Base-by-base conservation (phyloP, 2,329 filamentous ascomycete genomes). In the Fusarium hostae region DNA sequence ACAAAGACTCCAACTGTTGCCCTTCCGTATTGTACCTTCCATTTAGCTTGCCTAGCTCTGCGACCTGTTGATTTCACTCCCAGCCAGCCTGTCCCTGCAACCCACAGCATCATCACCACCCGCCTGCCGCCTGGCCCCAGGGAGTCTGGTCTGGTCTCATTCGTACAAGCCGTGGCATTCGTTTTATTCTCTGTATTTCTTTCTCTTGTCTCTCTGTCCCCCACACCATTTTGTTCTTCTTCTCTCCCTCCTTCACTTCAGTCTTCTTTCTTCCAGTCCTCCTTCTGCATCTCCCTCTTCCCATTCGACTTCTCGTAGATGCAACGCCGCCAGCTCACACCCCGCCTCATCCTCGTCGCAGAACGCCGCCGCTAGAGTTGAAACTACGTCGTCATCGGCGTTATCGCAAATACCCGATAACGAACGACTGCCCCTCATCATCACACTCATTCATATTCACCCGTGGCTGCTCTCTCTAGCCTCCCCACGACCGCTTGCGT, bases 351-450 rank as follows among this genome's bases (percentile, higher is more conserved):
- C 24, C 63, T 54, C 47, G 43, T 66, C 61, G 62, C 64, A 67
- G 67, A 66, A 68, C 68, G 71, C 66, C 61, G 68, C 66, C 71
- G 69, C 75, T 73, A 73, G 61, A 73, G 64, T 59, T 64, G 47
- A 73, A 63, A 62, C 70, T 66, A 73, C 74, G 70, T 75, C 73
- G 71, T 74, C 75, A 72, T 77, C 63, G 70, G 75, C 72, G 73
- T 75, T 76, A 75, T 76, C 75, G 73, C 73, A 72, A 35, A 64
- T 65, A 68, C 54, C 73, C 70, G 75, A 76, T 73, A 76, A 75
- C 73, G 66, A 75, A 72, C 63, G 58, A 75, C 52, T 69, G 67
- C 75, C 75, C 74, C 76, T 75, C 74, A 70, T 71, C 63, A 54
- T 60, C 62, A 52, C 45, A 63, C 41, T 70, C 58, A 63, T 67